phyloP scores from a whole-genome alignment of 305 asterid genomes.

The Lippia alba region DNA sequence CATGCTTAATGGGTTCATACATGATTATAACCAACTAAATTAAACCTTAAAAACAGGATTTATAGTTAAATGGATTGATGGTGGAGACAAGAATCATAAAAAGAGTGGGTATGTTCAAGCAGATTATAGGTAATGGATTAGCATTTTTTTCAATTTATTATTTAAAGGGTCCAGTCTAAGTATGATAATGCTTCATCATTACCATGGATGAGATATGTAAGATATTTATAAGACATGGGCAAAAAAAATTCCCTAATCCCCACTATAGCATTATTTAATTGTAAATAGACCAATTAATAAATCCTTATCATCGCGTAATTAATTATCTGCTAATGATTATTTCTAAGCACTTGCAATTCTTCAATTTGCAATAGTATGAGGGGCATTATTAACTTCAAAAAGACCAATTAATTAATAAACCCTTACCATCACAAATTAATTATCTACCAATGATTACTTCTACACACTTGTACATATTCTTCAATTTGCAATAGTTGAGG shows the following conservation, averaged over 20 bases:
- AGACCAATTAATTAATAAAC: too few species aligned
- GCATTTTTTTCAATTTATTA: conserved; percentile 29
- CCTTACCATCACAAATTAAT: background rate
- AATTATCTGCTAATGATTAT: too few species aligned
- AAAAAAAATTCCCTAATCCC: too few species aligned
- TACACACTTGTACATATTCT: background rate
- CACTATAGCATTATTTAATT: too few species aligned
- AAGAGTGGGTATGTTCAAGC: conserved; percentile 21
- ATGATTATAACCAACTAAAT: background rate
- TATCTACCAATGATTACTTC: background rate
- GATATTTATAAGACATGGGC: too few species aligned
- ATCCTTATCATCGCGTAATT: too few species aligned
- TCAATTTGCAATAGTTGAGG: background rate
- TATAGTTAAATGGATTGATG: background rate
- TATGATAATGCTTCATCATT: conserved; percentile 28
- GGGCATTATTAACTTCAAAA: too few species aligned
- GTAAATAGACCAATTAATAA: too few species aligned
- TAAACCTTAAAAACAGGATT: background rate
- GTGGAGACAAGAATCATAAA: conserved; percentile 35
- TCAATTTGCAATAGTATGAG: too few species aligned
- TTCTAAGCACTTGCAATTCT: too few species aligned
- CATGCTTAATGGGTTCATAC: background rate
- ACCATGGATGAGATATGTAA: conserved; percentile 1
- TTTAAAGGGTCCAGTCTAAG: background rate
- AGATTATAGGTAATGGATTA: background rate